phyloP scores from a whole-genome alignment of 139 green algal genomes.

The Limnomonas spitsbergensis region DNA sequence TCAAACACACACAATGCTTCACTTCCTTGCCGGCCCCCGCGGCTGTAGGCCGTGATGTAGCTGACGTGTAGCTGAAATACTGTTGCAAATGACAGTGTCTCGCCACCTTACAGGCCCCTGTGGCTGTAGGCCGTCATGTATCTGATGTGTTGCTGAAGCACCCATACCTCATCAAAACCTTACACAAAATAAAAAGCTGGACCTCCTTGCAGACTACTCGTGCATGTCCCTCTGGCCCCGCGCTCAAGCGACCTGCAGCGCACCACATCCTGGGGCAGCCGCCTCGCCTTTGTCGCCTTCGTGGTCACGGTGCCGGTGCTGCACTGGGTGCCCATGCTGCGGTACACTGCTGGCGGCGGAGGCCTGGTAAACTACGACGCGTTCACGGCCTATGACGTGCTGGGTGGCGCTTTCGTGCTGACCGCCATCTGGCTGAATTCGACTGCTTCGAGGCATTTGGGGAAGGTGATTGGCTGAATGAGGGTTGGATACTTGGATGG shows the following conservation, averaged over 20 bases:
- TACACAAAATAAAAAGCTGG: too few species aligned
- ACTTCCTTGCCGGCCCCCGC: too few species aligned
- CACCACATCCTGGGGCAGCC: not conserved
- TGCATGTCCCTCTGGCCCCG: constrained; percentile 36
- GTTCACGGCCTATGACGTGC: constrained; percentile 23
- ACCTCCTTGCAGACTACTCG: constrained; percentile 39
- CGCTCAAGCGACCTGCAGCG: constrained; percentile 39
- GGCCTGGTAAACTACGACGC: not conserved
- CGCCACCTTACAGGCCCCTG: too few species aligned
- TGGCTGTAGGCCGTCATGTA: too few species aligned
- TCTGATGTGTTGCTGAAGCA: too few species aligned
- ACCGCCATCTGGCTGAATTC: constrained; percentile 40
- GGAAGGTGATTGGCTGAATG: constrained; percentile 3
- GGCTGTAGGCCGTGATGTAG: too few species aligned
- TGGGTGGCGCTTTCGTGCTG: constrained; percentile 36
- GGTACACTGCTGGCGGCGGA: constrained; percentile 12
- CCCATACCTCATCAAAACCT: too few species aligned
- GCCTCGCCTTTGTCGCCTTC: constrained; percentile 39
- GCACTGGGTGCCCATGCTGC: constrained; percentile 37
- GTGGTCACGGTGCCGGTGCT: constrained; percentile 42
- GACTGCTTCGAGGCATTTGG: constrained; percentile 34
- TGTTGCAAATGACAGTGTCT: too few species aligned
- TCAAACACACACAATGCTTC: too few species aligned
- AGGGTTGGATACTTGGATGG: not conserved
- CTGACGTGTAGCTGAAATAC: too few species aligned